A percentile compares a stretch with the other conserved stretches of the same genome.
phyloP scores from a whole-genome alignment of 495 filamentous ascomycete species.

The Parmelia sp. region DNA sequence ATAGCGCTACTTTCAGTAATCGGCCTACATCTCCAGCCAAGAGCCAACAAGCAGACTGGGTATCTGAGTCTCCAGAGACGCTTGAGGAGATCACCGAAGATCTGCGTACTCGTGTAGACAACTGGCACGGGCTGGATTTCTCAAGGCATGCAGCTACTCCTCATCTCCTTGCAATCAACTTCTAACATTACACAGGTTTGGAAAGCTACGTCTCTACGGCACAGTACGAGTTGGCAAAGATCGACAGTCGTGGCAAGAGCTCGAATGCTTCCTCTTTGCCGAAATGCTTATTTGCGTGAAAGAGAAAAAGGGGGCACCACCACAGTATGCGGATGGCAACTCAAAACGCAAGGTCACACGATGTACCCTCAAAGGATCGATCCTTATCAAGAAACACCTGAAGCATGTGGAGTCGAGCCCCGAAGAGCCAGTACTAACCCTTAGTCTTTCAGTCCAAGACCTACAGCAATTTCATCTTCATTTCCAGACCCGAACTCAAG shows the following conservation, averaged over 20 bases:
- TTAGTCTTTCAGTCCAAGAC: slow-evolving; percentile 88
- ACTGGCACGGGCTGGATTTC: slow-evolving; percentile 99
- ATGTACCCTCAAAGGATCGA: slow-evolving; percentile 93
- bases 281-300: slow-evolving; percentile 99
- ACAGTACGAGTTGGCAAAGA: slow-evolving; percentile 94
- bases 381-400: slow-evolving; percentile 96
- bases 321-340: slow-evolving; percentile 50
- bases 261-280: slow-evolving; percentile 94
- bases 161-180: background rate
- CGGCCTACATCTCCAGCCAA: slow-evolving; percentile 26
- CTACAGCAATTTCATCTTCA: slow-evolving; percentile 95
- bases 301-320: slow-evolving; percentile 71
- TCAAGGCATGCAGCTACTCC: slow-evolving; percentile 50
- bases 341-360: slow-evolving; percentile 57
- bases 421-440: slow-evolving; percentile 79
- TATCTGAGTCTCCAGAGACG: slow-evolving; percentile 53
- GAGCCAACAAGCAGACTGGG: slow-evolving; percentile 27
- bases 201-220: slow-evolving; percentile 86
- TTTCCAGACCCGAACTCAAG: slow-evolving; percentile 76
- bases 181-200: slow-evolving; percentile 56
- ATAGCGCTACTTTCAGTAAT: slow-evolving; percentile 39
- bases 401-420: slow-evolving; percentile 72
- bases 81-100: slow-evolving; percentile 83
- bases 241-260: slow-evolving; percentile 93
- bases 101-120: slow-evolving; percentile 79